A percentile compares a stretch with the other conserved stretches of the same genome.
Evolutionary conservation across 495 filamentous ascomycete species (phyloP).

Genomic region (Penicillium paradoxum): DNA sequence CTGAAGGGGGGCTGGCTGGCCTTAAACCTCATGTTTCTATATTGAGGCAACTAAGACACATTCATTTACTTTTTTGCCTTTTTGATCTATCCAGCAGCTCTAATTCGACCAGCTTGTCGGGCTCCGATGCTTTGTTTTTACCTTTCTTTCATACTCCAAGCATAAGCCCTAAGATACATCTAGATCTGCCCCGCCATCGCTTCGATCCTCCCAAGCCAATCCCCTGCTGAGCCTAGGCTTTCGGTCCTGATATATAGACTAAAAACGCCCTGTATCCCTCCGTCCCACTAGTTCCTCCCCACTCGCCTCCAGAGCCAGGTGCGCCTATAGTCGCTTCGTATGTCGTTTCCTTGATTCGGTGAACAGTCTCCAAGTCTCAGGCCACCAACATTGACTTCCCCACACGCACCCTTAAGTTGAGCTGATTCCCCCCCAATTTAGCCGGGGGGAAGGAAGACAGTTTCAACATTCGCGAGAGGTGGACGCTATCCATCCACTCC

Average conservation of each 20-base stretch:
- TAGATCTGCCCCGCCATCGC: too few relatives aligned
- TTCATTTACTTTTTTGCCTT: background rate
- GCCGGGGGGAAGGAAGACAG: background rate
- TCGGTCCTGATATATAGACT: background rate
- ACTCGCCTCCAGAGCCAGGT: background rate
- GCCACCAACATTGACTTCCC: background rate
- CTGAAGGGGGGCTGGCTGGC: slow-evolving; percentile 9
- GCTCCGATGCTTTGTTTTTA: background rate
- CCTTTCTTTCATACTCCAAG: too few relatives aligned
- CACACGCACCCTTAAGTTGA: slow-evolving; percentile 2
- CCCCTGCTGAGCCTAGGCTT: too few relatives aligned
- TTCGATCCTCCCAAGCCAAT: too few relatives aligned
- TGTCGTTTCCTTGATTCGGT: background rate
- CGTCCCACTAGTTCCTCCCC: background rate
- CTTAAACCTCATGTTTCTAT: background rate
- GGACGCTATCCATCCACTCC: background rate
- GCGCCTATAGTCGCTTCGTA: background rate
- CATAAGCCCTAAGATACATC: too few relatives aligned
- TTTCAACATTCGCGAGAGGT: background rate
- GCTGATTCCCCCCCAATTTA: background rate
- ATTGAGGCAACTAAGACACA: slow-evolving; percentile 2
- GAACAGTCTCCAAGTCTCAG: background rate
- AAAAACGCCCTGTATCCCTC: background rate
- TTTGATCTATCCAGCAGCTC: slow-evolving; percentile 11
- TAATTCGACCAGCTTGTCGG: background rate